Base-by-base conservation (phyloP, 441 rosid species). In the Croton setiger region DNA sequence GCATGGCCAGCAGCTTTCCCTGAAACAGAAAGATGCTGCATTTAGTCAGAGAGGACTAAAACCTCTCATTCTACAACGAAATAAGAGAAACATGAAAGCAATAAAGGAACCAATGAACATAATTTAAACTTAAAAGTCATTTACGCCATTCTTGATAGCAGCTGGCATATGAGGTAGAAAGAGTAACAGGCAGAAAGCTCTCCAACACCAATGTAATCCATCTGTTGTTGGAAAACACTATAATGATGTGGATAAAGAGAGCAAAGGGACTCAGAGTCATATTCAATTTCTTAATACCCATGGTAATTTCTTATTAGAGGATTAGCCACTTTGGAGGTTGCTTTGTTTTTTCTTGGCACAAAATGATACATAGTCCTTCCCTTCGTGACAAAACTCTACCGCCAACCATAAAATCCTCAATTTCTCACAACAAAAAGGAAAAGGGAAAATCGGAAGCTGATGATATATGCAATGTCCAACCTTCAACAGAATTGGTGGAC, bases 1-100 rank as follows among this genome's bases (percentile, higher is more conserved):
- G 83, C 80, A 74, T 76, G 89, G 49, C 80, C 82, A 60, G 85
- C 70, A 71, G 96, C 74, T 77, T 86, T 84, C 68, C 88, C 98
- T 93, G 85, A 53, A 67, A 78, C 56, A 74, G 11, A 61, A 36
- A 15, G 21, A 65, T 4, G 47, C 58, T 21, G 27, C 4, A 23
- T 37, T 53, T 37, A 52, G 74, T 58, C 52, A 52, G 41, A 56
- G 11, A 49, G 33, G 7, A 6, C 9, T 17, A 31, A n/a, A 56
- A 7, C 39, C 23, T 23, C 20, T 65, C 36, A 8, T 14, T 55
- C 44, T 44, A 33, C 20, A 64, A 15, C 31, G 39, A 52, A 39
- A 18, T 48, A 61, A 2, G 36, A 52, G 18, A 57, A 61, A 33
- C n/a, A 55, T 55, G n/a, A 8, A 55, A 68, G 43, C 43, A 39